phyloP scores from a whole-genome alignment of 371 early-diverging fungal genomes.

The Catenaria anguillulae region DNA sequence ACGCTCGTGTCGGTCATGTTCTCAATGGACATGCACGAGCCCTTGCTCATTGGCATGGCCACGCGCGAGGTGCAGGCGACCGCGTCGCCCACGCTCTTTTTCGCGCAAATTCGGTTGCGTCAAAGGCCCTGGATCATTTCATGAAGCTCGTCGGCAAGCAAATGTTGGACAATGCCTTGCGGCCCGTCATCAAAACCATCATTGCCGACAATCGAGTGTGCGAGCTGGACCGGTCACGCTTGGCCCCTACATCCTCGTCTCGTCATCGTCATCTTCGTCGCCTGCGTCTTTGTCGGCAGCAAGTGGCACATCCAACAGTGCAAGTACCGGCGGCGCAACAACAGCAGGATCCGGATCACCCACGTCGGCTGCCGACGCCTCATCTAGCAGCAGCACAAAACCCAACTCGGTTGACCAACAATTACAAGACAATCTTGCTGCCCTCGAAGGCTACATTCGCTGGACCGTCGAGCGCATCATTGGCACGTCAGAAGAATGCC shows the following conservation, averaged over 20 bases:
- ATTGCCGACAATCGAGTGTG: conserved; percentile 2
- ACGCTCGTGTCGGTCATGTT: conserved; percentile 5
- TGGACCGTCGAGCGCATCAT: conserved; percentile 7
- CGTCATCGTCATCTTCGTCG: too few species aligned
- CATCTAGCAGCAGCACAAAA: too few species aligned
- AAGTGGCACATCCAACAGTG: too few species aligned
- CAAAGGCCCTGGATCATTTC: conserved; percentile 8
- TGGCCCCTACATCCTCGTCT: background rate
- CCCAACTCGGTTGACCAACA: conserved; percentile 5
- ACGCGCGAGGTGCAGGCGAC: conserved; percentile 2
- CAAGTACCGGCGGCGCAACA: too few species aligned
- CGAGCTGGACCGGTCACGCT: conserved; percentile 8
- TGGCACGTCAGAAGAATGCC: background rate
- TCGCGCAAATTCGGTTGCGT: conserved; percentile 11
- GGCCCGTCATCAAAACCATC: conserved; percentile 8
- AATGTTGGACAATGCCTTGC: background rate
- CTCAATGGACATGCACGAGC: background rate
- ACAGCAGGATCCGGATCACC: background rate
- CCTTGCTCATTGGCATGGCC: background rate
- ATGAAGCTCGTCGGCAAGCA: conserved; percentile 1
- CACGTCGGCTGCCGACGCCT: too few species aligned
- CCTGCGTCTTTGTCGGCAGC: too few species aligned
- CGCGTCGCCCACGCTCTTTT: background rate
- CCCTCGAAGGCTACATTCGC: background rate
- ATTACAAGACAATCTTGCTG: background rate